Conservation (phyloP, 306 rosid species). For the Carpinus viminea region DNA sequence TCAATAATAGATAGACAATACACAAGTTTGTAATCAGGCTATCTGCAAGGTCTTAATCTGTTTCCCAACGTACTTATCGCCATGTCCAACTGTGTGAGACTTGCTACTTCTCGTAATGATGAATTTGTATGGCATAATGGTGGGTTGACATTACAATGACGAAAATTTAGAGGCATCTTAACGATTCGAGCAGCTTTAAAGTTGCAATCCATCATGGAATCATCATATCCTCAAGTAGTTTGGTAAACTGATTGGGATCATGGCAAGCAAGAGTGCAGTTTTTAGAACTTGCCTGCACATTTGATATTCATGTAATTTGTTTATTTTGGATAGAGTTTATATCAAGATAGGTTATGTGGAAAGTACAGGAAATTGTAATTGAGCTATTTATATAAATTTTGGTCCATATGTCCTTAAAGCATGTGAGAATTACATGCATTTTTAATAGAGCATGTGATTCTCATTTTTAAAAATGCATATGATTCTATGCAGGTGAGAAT, state of each 20-base stretch:
- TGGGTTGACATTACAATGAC: not conserved
- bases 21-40: not conserved
- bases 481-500: too few relatives aligned
- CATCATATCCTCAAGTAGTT: not conserved
- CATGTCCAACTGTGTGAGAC: too few relatives aligned
- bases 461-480: too few relatives aligned
- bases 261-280: not conserved
- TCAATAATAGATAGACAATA: not conserved
- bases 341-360: not conserved
- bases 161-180: not conserved
- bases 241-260: not conserved
- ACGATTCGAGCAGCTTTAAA: not conserved
- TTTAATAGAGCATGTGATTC: too few relatives aligned
- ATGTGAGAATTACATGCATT: too few relatives aligned
- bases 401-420: too few relatives aligned
- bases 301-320: not conserved
- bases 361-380: not conserved
- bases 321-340: not conserved
- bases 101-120: not conserved
- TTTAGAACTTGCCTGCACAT: not conserved
- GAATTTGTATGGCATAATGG: not conserved
- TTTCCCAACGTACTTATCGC: not conserved
- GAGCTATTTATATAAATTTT: conserved; percentile 1
- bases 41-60: not conserved
- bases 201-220: not conserved